A percentile compares a stretch with the other conserved stretches of the same genome.
phyloP scores from a whole-genome alignment of 345 rosid species.

The Corymbia maculata region DNA sequence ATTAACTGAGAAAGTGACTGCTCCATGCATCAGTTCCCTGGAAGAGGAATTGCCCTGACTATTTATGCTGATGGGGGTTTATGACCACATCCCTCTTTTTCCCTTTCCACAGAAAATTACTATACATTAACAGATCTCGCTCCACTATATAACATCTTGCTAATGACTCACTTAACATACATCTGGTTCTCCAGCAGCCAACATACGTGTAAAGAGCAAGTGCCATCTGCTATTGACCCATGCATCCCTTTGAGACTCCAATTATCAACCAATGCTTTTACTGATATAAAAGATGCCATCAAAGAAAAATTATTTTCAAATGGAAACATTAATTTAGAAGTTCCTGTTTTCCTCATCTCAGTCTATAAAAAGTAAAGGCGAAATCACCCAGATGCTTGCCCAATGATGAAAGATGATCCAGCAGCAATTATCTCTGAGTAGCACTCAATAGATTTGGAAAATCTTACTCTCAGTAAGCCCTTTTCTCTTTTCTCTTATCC shows the following conservation, averaged over 20 bases:
- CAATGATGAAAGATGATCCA: background rate
- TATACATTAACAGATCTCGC: background rate
- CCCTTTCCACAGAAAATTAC: background rate
- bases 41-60: background rate
- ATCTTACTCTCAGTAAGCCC: background rate
- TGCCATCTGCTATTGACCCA: background rate
- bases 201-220: background rate
- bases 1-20: background rate
- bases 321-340: background rate
- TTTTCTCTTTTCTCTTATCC: background rate
- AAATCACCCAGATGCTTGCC: background rate
- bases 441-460: background rate
- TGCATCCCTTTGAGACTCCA: background rate
- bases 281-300: background rate
- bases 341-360: background rate
- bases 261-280: background rate
- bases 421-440: background rate
- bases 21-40: background rate
- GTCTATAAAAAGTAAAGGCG: background rate
- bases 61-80: background rate
- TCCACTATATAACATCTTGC: background rate
- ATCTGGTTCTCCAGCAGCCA: background rate
- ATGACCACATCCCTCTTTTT: background rate
- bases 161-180: background rate
- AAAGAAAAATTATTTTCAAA: background rate